Conservation (phyloP, 2,329 filamentous ascomycete species). For the Botrytis fabae region DNA sequence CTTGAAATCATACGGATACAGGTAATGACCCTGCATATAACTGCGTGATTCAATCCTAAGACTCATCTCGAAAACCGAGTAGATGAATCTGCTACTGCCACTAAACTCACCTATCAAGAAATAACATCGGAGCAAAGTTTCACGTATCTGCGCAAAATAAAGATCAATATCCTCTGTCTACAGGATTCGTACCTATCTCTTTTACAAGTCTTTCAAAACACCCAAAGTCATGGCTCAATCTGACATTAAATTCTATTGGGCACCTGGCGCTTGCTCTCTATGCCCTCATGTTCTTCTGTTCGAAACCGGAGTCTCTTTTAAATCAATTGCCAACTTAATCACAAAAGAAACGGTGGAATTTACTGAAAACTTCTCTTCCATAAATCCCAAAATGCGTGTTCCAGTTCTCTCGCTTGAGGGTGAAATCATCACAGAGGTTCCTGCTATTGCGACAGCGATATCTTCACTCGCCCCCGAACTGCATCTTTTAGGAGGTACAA, state of each 20-base stretch:
- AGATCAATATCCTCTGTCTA: background rate
- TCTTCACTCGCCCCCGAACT: constrained; percentile 37
- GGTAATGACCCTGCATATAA: background rate
- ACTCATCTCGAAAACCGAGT: background rate
- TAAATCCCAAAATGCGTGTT: constrained; percentile 42
- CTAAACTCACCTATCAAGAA: background rate
- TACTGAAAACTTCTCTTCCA: background rate
- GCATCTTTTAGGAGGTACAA: constrained; percentile 38
- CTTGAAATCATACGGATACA: background rate
- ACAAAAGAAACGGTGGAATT: constrained; percentile 26
- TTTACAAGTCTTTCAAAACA: background rate
- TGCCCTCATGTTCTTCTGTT: constrained; percentile 41
- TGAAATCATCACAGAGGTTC: constrained; percentile 41
- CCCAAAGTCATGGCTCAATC: constrained; percentile 2
- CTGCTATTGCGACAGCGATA: constrained; percentile 38
- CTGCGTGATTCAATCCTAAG: background rate
- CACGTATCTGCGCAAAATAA: background rate
- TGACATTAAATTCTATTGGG: constrained; percentile 37
- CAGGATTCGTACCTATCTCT: background rate
- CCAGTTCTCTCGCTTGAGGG: constrained; percentile 39
- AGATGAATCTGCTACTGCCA: background rate
- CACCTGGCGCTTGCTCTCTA: constrained; percentile 40
- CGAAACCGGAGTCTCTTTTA: constrained; percentile 34
- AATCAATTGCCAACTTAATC: constrained; percentile 26
- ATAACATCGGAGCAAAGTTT: background rate